Evolutionary conservation across 2,329 filamentous ascomycete genomes (phyloP), one percentile per base, ranked within the genome.

Genomic region (Diaporthe humulicola): DNA sequence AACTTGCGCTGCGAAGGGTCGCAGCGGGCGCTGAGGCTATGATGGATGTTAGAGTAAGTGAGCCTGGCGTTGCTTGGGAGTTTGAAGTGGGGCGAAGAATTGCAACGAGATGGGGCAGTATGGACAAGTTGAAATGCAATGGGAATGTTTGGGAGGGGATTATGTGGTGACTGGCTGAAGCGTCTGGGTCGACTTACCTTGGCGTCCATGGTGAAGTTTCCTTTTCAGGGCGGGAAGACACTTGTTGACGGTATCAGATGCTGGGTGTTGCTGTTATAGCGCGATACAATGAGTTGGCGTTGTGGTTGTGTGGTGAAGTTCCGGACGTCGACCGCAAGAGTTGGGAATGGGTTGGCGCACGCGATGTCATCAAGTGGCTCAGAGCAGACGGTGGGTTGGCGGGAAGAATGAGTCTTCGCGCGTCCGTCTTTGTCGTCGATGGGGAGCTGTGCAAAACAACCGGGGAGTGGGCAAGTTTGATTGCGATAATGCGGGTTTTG

Each of bases 1-100:
- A 33, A 48, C 54, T 25, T 75, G 70, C 40, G 71, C 50, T 28
- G 78, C 73, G n/a, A 92, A 84, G 64, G 86, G 83, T 81, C 91
- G 89, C 78, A 87, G 78, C 79, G 89, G 90, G 84, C 93, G 90
- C 83, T 93, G 93, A 76, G 94, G 94, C 94, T 96, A 78, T 71
- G 70, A 69, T 73, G 77, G 77, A 77, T 75, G 79, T 78, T 60
- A 70, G 71, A n/a, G 25, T 50, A n/a, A 40, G 76, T 72, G 57
- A 77, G 73, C 57, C 38, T 73, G 33, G 67, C 57, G 25, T 42
- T 42, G 60, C 56, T 42, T 30, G 28, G 40, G 19, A n/a, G 38
- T 30, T 40, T 28, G 30, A 15, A 30, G 54, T 45, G 56, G 73
- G 74, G 58, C 56, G 57, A 57, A 56, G 45, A 45, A 52, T 69